Percentiles rank a stretch among this genome's conserved stretches.
These are phyloP conservation scores for Picea sitchensis DNA, from an alignment of 75 land plant species.

Conservation along the genomic window DNA sequence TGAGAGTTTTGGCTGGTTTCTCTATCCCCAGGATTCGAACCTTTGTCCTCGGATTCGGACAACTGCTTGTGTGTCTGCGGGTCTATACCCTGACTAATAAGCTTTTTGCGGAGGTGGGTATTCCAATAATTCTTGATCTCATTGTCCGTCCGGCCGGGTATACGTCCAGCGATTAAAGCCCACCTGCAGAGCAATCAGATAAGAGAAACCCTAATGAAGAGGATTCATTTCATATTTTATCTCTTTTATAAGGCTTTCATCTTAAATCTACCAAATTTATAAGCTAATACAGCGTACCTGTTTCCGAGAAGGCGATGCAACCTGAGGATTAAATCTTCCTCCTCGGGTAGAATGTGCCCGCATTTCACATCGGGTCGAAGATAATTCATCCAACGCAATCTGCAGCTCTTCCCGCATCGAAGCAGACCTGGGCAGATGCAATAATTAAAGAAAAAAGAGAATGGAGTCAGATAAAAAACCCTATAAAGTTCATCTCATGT, in stretches of 20 bases:
- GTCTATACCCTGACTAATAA: constrained; percentile 11
- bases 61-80: constrained; percentile 14
- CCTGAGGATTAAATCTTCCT: constrained; percentile 46
- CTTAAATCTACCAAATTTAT: no score
- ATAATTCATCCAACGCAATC: constrained; percentile 67
- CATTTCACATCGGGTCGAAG: constrained; percentile 57
- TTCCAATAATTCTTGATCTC: constrained; percentile 16
- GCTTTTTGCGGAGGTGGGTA: constrained; percentile 13
- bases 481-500: not conserved
- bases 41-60: not conserved
- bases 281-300: constrained; percentile 37
- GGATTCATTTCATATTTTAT: no score
- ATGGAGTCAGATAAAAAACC: not conserved
- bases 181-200: not conserved
- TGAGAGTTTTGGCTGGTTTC: not conserved
- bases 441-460: not conserved
- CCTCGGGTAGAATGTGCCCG: constrained; percentile 50
- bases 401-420: constrained; percentile 68
- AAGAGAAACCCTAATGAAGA: no score
- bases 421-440: constrained; percentile 26
- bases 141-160: constrained; percentile 13
- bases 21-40: not conserved
- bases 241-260: no score
- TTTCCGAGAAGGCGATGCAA: constrained; percentile 58
- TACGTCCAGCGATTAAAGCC: constrained; percentile 12